Evolutionary conservation across 352 stramenopile genomes (phyloP), one percentile per base, ranked within the genome.

Genomic region (Pythium volutum): DNA sequence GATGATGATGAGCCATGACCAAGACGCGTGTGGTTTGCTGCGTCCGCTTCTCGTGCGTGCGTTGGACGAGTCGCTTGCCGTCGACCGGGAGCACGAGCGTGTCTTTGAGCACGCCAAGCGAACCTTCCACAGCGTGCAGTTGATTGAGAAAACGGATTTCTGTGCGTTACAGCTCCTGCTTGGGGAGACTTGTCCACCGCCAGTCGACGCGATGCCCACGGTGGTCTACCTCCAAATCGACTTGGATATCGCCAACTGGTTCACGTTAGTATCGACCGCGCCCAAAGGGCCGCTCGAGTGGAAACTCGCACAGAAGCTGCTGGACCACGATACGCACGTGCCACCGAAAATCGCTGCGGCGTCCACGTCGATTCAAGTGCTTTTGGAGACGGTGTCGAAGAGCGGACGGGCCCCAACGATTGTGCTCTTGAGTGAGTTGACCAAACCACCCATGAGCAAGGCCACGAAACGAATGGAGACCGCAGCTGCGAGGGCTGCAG

Each of bases 221-320:
- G 67, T 84, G 20, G 7, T 89, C 11, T 43, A 89, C 50, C 31
- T 91, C n/a, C 77, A 88, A 11, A 66, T 84, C 2, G 82, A 91
- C 38, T 62, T 91, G 62, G 82, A 91, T 59, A 42, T 91, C 22
- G 66, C 79, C n/a, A 64, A 85, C 27, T 91, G 82, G 76, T 91
- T 86, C 53, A 75, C 68, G 20, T 66, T 91, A 5, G 48, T 73
- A 16, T 67, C 46, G 10, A 22, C 4, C 2, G 16, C 23, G 4
- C 45, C 48, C 6, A 43, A 43, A 10, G 46, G 46, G 2, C 29
- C 55, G 4, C 27, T 84, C 9, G 38, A 55, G 18, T 90, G 81
- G 78, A 64, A 69, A 15, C 65, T 90, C 16, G 73, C 76, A 0
- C 60, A 62, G 25, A 73, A 81, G 33, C 64, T 90, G n/a, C 36